Percentiles rank a stretch among this genome's conserved stretches.
Evolutionary conservation across 1,284 basidiomycete genomes (phyloP).

Genomic region (Heterobasidion annosum): DNA sequence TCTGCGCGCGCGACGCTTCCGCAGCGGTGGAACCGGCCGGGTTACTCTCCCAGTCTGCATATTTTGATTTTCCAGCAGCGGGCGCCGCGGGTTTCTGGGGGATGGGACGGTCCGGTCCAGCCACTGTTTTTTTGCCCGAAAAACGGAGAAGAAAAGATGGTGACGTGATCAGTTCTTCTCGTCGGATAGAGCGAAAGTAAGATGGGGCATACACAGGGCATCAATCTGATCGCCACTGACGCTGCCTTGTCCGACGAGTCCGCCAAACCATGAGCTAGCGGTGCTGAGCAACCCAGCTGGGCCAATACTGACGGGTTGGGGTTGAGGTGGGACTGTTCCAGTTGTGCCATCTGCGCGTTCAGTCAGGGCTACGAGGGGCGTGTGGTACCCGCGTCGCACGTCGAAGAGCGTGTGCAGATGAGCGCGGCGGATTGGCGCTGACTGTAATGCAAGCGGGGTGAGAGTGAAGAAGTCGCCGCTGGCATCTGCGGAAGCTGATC

Average conservation of each 20-base stretch:
- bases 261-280: conserved; percentile 34
- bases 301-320: conserved; percentile 49
- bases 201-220: conserved; percentile 35
- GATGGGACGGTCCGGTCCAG: conserved; percentile 50
- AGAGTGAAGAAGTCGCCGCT: conserved; percentile 40
- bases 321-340: conserved; percentile 36
- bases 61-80: conserved; percentile 7
- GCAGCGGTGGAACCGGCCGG: conserved; percentile 2
- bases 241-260: conserved; percentile 16
- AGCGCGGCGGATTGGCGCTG: conserved; percentile 26
- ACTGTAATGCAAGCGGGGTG: conserved; percentile 18
- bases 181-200: not conserved
- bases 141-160: not conserved
- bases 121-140: conserved; percentile 30
- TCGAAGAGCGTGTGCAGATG: conserved; percentile 53
- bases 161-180: not conserved
- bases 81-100: conserved; percentile 18
- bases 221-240: conserved; percentile 53
- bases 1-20: conserved; percentile 8
- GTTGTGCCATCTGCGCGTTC: conserved; percentile 22
- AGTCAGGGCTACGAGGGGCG: conserved; percentile 42
- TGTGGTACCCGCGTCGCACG: conserved; percentile 37
- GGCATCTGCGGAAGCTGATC: conserved; percentile 40
- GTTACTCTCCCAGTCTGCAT: conserved; percentile 5
- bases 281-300: conserved; percentile 37